Evolutionary conservation across 805 yeast genomes (phyloP).

Genomic region (Brettanomyces nanus): DNA sequence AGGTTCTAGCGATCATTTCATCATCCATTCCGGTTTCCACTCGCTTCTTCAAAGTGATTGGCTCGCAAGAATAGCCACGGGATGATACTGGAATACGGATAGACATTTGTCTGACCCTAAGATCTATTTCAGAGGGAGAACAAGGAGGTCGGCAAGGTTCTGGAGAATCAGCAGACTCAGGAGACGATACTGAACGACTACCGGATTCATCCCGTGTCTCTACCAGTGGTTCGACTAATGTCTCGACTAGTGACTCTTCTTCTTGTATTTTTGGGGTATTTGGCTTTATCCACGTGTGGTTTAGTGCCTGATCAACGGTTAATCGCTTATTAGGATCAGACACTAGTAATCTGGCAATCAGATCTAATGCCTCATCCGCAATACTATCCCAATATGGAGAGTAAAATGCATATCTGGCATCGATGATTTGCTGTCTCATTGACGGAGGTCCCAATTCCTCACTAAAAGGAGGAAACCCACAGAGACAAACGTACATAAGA

Average conservation of each 20-base stretch:
- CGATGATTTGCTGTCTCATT: slow-evolving; percentile 65
- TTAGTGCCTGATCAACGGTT: slow-evolving; percentile 30
- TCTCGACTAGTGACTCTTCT: background rate
- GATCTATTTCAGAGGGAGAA: background rate
- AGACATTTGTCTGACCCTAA: slow-evolving; percentile 12
- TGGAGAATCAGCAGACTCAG: background rate
- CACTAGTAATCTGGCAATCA: slow-evolving; percentile 53
- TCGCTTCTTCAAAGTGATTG: slow-evolving; percentile 21
- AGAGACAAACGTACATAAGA: slow-evolving; percentile 64
- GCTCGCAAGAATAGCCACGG: slow-evolving; percentile 19
- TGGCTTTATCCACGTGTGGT: slow-evolving; percentile 40
- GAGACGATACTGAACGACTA: background rate
- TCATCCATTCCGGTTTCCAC: slow-evolving; percentile 18
- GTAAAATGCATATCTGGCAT: slow-evolving; percentile 64
- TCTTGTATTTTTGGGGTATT: no score
- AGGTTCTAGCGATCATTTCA: slow-evolving; percentile 14
- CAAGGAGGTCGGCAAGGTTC: background rate
- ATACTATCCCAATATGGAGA: slow-evolving; percentile 76
- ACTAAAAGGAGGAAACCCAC: slow-evolving; percentile 82
- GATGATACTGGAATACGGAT: slow-evolving; percentile 19
- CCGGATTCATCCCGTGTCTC: slow-evolving; percentile 2
- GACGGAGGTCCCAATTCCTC: slow-evolving; percentile 75
- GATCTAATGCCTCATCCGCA: slow-evolving; percentile 54
- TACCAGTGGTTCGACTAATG: background rate
- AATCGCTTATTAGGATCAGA: slow-evolving; percentile 40